Evolutionary conservation across 257 asterid species (phyloP).

Genomic region (Ajuga chamaepitys): DNA sequence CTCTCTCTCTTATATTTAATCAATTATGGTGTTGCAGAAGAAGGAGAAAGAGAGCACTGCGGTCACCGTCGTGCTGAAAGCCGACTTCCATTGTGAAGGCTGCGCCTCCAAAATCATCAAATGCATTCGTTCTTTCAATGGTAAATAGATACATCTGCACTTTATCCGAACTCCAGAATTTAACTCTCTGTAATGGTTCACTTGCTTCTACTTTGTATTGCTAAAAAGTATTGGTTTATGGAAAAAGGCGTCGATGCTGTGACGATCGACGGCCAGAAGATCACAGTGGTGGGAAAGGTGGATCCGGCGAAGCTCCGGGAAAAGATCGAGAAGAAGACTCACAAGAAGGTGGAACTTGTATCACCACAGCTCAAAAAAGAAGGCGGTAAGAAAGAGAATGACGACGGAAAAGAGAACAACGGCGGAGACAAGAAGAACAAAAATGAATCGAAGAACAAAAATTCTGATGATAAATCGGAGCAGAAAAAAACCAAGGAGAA

Average conservation of each 20-base stretch:
- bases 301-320: slow-evolving; percentile 66
- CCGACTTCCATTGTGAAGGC: slow-evolving; percentile 79
- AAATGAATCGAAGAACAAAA: slow-evolving; percentile 23
- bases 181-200: too few species aligned
- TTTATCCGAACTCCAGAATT: too few species aligned
- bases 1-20: neutral
- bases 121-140: slow-evolving; percentile 43
- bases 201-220: neutral
- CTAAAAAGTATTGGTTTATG: neutral
- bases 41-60: slow-evolving; percentile 23
- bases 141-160: slow-evolving; percentile 23
- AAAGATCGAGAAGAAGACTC: slow-evolving; percentile 45
- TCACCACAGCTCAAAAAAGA: slow-evolving; percentile 55
- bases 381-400: slow-evolving; percentile 26
- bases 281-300: slow-evolving; percentile 53
- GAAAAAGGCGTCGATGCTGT: slow-evolving; percentile 46
- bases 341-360: slow-evolving; percentile 49
- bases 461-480: slow-evolving; percentile 32
- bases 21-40: slow-evolving; percentile 19
- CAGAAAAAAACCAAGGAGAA: slow-evolving; percentile 40
- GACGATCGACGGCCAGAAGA: slow-evolving; percentile 43
- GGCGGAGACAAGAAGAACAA: slow-evolving; percentile 19
- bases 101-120: slow-evolving; percentile 56
- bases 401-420: slow-evolving; percentile 23
- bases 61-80: slow-evolving; percentile 45